Percentiles rank a stretch among this genome's conserved stretches.
Conservation (phyloP, 257 asterid genomes). For the Anisodus tanguticus region DNA sequence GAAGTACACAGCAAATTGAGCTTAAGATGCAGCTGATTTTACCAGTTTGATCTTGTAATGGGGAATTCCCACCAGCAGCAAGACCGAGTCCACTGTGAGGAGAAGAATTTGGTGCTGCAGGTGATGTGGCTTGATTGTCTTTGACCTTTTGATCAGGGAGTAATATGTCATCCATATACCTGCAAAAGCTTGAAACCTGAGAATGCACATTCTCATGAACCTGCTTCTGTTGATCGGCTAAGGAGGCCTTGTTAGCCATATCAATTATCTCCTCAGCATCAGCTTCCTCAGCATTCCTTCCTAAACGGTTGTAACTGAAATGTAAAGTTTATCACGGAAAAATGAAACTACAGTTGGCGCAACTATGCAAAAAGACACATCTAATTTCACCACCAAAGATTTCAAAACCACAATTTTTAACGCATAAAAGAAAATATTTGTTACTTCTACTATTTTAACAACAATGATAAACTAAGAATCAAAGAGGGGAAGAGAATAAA, state of each 20-base stretch:
- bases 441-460: neutral
- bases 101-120: constrained; percentile 45
- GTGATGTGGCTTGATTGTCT: constrained; percentile 35
- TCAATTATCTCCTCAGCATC: constrained; percentile 89
- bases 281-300: constrained; percentile 74
- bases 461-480: neutral
- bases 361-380: constrained; percentile 1
- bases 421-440: neutral
- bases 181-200: constrained; percentile 60
- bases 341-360: constrained; percentile 22
- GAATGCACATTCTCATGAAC: constrained; percentile 90
- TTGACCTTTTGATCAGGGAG: constrained; percentile 51
- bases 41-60: constrained; percentile 49
- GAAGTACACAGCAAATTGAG: neutral
- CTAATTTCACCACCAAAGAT: neutral
- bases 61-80: constrained; percentile 66
- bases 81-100: constrained; percentile 73
- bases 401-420: neutral
- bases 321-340: constrained; percentile 33
- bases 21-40: constrained; percentile 6
- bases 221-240: constrained; percentile 73
- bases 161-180: constrained; percentile 72
- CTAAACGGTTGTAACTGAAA: constrained; percentile 80
- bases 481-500: neutral
- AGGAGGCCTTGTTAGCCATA: constrained; percentile 71